Conservation (phyloP, 73 alveolate species). For the Paramecium biaurelia region DNA sequence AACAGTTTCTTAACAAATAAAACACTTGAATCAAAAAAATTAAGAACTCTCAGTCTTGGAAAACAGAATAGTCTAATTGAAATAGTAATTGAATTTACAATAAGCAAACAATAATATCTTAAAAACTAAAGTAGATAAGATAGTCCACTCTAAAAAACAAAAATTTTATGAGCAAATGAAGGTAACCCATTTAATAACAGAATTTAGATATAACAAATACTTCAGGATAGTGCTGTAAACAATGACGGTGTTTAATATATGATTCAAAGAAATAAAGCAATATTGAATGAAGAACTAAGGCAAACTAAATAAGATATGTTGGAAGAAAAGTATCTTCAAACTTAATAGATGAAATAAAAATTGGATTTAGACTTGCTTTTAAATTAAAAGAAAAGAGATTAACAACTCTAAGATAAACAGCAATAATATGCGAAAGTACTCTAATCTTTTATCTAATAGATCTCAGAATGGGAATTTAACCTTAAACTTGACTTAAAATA, state of each 20-base stretch:
- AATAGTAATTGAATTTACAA: neutral
- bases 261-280: neutral
- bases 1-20: neutral
- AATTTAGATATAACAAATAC: neutral
- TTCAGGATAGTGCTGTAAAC: neutral
- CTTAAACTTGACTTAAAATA: neutral
- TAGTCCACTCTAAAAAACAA: neutral
- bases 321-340: neutral
- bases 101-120: neutral
- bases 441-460: neutral
- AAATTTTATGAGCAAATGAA: neutral
- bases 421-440: neutral
- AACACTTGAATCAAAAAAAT: neutral
- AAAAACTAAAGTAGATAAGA: neutral
- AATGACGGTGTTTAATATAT: neutral
- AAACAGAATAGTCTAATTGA: neutral
- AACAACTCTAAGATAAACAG: neutral
- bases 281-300: neutral
- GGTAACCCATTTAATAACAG: neutral
- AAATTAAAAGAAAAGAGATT: neutral
- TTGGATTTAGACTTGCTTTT: neutral
- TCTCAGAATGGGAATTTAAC: neutral
- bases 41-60: neutral
- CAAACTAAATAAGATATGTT: neutral
- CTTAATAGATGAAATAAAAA: neutral